Evolutionary conservation across 805 yeast genomes (phyloP).

Genomic region (Cyberlindnera maclurae): DNA sequence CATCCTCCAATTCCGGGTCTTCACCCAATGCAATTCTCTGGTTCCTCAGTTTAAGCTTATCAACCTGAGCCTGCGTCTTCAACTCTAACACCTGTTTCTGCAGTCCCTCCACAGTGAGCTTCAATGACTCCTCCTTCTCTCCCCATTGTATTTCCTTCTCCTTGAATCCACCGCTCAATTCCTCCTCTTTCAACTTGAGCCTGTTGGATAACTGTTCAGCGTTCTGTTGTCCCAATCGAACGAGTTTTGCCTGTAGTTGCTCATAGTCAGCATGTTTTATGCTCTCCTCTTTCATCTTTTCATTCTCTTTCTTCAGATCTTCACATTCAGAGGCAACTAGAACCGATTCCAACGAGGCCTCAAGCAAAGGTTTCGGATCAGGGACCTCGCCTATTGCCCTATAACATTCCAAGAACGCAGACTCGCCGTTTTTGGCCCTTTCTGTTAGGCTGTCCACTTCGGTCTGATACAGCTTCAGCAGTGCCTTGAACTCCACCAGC

Average conservation of each 20-base stretch:
- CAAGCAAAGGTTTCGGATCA: constrained; percentile 80
- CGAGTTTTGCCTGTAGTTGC: constrained; percentile 54
- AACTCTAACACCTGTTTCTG: constrained; percentile 56
- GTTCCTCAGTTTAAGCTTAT: constrained; percentile 35
- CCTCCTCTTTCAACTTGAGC: constrained; percentile 67
- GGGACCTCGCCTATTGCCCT: constrained; percentile 81
- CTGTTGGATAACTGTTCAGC: constrained; percentile 47
- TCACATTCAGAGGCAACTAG: constrained; percentile 46
- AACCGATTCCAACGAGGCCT: constrained; percentile 60
- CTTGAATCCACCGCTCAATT: constrained; percentile 38
- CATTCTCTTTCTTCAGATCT: constrained; percentile 44
- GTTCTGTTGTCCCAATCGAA: constrained; percentile 52
- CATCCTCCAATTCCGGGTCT: constrained; percentile 21
- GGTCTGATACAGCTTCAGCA: constrained; percentile 72
- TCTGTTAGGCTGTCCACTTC: constrained; percentile 81
- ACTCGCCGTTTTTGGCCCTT: constrained; percentile 69
- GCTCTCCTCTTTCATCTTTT: constrained; percentile 47
- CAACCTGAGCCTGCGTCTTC: constrained; percentile 37
- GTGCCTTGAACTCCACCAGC: constrained; percentile 53
- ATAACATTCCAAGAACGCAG: constrained; percentile 67
- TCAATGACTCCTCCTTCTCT: constrained; percentile 44
- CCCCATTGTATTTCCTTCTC: constrained; percentile 71
- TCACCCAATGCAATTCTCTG: constrained; percentile 37
- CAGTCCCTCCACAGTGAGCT: constrained; percentile 43
- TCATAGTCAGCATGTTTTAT: constrained; percentile 73